Base-by-base conservation (phyloP, 2,329 filamentous ascomycete species). In the Phialophora tarda region DNA sequence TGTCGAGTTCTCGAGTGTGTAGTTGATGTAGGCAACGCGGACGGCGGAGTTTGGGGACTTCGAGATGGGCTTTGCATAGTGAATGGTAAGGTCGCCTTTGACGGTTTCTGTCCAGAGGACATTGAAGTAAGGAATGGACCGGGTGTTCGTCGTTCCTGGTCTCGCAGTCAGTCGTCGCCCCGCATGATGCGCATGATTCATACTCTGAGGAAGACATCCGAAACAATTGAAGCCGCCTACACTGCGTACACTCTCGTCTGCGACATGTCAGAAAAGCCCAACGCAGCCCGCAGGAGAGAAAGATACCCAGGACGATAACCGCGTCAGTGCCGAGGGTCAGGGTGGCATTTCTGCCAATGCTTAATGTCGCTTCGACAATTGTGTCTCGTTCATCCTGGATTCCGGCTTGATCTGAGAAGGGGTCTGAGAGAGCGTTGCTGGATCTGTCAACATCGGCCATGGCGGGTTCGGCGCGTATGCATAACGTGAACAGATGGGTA, bases 21-120 rank as follows among this genome's bases (percentile, higher is more conserved):
- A 90, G 62, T 83, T 84, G 69, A 93, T 80, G 63, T 84, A 86
- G 10, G 84, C 82, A 10, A 88, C 83, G 26, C 84, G 84, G 57
- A 93, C 83, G 55, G 84, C 81, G 28, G 84, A 82, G 8, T 69
- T 66, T 17, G 60, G 30, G 11, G 66, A 66, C 73, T 89, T 88
- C 41, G 85, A 84, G 26, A 80, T 76, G 0, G 84, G 83, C 34
- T 85, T 79, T 55, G 92, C 92, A 77, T 92, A 95, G 59, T 89
- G 86, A 75, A 98, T 88, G 7, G 84, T 85, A 58, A 97, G 79
- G 32, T 85, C 83, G 62, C 81, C 82, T 53, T 85, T 82, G 57
- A 82, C 81, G 30, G 90, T 76, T 71, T 91, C 88, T 47, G 90
- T 91, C 89, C 92, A 96, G 57, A 97, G 87, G 68, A 97, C 81